Evolutionary conservation across 1,139 yeast species (phyloP).

Genomic region (Geotrichum restrictum): DNA sequence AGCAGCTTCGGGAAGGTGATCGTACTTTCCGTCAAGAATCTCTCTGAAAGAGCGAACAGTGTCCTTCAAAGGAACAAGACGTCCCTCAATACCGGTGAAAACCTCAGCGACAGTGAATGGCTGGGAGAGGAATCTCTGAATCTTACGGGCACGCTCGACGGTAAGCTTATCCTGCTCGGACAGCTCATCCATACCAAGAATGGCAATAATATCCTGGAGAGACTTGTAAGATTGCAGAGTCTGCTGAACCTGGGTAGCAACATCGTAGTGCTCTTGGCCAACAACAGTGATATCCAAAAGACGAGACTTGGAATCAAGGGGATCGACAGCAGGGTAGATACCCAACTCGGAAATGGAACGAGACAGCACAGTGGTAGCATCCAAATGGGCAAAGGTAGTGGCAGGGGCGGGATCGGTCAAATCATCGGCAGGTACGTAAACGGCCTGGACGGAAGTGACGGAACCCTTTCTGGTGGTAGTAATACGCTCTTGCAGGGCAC

Average conservation of each 20-base stretch:
- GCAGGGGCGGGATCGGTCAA: constrained; percentile 99
- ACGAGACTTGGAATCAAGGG: constrained; percentile 98
- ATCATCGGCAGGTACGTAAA: constrained; percentile 99
- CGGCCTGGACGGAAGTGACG: constrained; percentile 99
- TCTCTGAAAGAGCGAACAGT: constrained; percentile 93
- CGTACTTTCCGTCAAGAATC: constrained; percentile 97
- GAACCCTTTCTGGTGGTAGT: constrained; percentile 99
- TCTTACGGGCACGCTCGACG: constrained; percentile 99
- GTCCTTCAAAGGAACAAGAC: constrained; percentile 93
- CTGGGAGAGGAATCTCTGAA: constrained; percentile 99
- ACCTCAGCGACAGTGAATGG: constrained; percentile 99
- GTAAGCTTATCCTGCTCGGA: constrained; percentile 97
- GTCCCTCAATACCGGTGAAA: constrained; percentile 99
- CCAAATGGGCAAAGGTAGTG: constrained; percentile 99
- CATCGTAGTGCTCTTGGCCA: constrained; percentile 97
- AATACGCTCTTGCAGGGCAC: constrained; percentile 99
- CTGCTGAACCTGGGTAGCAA: constrained; percentile 93
- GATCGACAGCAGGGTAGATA: constrained; percentile 99
- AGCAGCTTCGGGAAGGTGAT: constrained; percentile 97
- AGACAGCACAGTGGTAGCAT: constrained; percentile 99
- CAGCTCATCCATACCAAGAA: constrained; percentile 99
- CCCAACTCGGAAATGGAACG: constrained; percentile 99
- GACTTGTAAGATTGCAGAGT: constrained; percentile 99
- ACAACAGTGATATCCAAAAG: constrained; percentile 94
- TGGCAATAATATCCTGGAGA: constrained; percentile 99